Evolutionary conservation across 106 monocot genomes (phyloP), one percentile per base, ranked within the genome.

Genomic region (Phalaenopsis aphrodite): DNA sequence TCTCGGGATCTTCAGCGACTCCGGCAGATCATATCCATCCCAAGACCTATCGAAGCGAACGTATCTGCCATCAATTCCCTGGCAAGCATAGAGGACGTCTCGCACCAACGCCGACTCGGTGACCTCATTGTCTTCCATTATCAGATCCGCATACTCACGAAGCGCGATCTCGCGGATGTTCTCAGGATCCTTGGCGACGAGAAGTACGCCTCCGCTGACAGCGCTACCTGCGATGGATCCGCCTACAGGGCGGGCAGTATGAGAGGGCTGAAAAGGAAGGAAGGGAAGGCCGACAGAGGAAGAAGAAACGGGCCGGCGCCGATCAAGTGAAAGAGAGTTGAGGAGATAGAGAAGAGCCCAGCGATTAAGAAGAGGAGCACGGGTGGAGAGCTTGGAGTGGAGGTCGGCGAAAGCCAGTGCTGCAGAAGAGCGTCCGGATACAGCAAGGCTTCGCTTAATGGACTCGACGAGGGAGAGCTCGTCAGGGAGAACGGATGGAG

Each of bases 81-180:
- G 99, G 41, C 82, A 88, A 3, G 89, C 91, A 69, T 88, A 95
- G 16, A 99, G 80, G 18, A 99, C 76, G 52, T 99, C 99, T 55
- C 87, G 67, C 42, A 95, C 99, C 19, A 99, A 82, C 6, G 89
- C 84, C 0, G 88, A 81, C 41, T 99, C 99, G 4, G 89, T 72
- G 36, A 94, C 83, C 55, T 94, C 86, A 5, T 84, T 85, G 52
- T 94, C 94, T 68, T 89, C 88, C 41, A 85, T 72, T 11, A 87
- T 87, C 41, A 99, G 80, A 80, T 95, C 95, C 0, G 88, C 82
- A 68, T 87, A 95, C 78, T 99, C 95, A 15, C 91, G 85, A 30
- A 99, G 84, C 3, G 94, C 92, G 75, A 95, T 95, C 80, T 99
- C 92, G 3, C 95, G 80, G 72, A 98, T 84, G 83, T 90, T 99